These are phyloP conservation scores for Colletotrichum viniferum DNA, from an alignment of 2,329 filamentous ascomycete species.

Conservation along the genomic window DNA sequence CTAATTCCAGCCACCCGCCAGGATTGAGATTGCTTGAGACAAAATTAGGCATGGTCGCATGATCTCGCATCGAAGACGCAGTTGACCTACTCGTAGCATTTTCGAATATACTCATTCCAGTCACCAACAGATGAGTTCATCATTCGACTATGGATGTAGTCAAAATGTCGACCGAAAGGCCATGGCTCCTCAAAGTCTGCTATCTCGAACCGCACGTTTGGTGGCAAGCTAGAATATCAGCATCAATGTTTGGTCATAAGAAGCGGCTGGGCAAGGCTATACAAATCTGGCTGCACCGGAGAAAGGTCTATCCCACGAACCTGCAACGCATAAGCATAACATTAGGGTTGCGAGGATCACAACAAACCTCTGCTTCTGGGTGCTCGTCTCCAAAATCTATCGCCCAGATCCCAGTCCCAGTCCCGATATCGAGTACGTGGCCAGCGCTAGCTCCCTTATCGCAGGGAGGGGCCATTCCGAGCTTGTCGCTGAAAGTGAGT, in stretches of 20 bases:
- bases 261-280: neutral
- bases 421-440: constrained; percentile 27
- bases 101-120: constrained; percentile 55
- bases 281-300: constrained; percentile 30
- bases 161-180: constrained; percentile 45
- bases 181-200: constrained; percentile 36
- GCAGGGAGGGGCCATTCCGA: neutral
- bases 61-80: neutral
- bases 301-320: constrained; percentile 39
- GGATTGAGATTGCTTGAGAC: neutral
- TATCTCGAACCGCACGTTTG: constrained; percentile 42
- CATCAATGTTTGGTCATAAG: neutral
- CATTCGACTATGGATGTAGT: constrained; percentile 63
- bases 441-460: neutral
- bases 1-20: constrained; percentile 42
- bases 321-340: neutral
- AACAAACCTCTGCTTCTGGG: constrained; percentile 27
- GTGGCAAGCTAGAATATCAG: constrained; percentile 34
- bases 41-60: neutral
- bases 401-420: neutral
- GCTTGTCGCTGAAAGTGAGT: neutral
- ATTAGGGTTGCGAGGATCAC: neutral
- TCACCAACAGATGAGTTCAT: constrained; percentile 59
- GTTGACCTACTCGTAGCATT: constrained; percentile 39
- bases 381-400: constrained; percentile 37